Evolutionary conservation across 2,329 filamentous ascomycete species (phyloP).

Genomic region (Aspergillus unguis): DNA sequence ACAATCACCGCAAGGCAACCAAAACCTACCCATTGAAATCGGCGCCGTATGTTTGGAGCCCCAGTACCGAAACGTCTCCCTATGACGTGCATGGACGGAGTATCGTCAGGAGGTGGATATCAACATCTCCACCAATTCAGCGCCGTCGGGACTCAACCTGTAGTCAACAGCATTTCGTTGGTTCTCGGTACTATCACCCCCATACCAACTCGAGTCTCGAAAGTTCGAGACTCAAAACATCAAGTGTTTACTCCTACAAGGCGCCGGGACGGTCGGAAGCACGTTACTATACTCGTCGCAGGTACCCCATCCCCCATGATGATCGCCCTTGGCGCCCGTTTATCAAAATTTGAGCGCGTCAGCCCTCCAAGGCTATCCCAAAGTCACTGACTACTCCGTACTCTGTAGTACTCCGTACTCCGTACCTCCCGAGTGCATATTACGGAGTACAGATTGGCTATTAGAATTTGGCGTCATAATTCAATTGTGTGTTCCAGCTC

Average conservation of each 20-base stretch:
- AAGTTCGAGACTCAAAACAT: too few relatives aligned
- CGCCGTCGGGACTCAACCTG: neutral
- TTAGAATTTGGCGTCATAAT: too few relatives aligned
- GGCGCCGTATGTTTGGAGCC: neutral
- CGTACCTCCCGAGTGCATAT: too few relatives aligned
- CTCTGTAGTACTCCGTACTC: too few relatives aligned
- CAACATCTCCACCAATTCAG: neutral
- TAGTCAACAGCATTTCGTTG: neutral
- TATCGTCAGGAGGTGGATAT: neutral
- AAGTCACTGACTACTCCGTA: too few relatives aligned
- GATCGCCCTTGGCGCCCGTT: neutral
- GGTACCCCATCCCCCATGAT: neutral
- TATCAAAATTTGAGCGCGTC: too few relatives aligned
- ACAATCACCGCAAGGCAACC: neutral
- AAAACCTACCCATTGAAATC: neutral
- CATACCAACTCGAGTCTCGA: too few relatives aligned
- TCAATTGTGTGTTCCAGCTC: too few relatives aligned
- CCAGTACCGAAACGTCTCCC: neutral
- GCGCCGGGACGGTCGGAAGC: too few relatives aligned
- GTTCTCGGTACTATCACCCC: neutral
- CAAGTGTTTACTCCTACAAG: too few relatives aligned
- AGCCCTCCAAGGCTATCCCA: too few relatives aligned
- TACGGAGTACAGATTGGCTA: too few relatives aligned
- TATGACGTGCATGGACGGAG: neutral
- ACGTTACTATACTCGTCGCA: neutral